phyloP scores from a whole-genome alignment of 495 filamentous ascomycete species.

The Neurospora terricola region DNA sequence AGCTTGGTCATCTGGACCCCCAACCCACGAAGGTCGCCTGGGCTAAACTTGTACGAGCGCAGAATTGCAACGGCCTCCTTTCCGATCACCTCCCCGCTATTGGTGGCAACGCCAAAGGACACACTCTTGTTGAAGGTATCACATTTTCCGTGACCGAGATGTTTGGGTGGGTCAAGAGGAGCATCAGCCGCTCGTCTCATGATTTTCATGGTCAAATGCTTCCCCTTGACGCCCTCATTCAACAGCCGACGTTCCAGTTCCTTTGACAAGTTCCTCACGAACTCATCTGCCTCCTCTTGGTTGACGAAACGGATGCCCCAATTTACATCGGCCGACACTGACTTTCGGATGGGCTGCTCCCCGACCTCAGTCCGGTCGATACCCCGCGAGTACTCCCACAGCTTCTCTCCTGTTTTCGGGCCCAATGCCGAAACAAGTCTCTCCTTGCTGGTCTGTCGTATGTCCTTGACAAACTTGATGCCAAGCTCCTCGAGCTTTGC shows the following conservation, averaged over 20 bases:
- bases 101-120: constrained; percentile 71
- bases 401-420: constrained; percentile 83
- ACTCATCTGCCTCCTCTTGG: constrained; percentile 83
- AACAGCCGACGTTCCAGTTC: constrained; percentile 72
- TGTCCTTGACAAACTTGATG: constrained; percentile 69
- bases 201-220: constrained; percentile 82
- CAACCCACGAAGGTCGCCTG: constrained; percentile 81
- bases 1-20: constrained; percentile 89
- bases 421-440: constrained; percentile 62
- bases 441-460: constrained; percentile 66
- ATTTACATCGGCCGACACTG: constrained; percentile 91
- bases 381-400: constrained; percentile 85
- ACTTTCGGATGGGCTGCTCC: constrained; percentile 69
- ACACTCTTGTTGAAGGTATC: constrained; percentile 85
- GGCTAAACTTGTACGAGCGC: constrained; percentile 69
- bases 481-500: constrained; percentile 82
- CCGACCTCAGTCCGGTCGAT: constrained; percentile 84
- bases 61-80: constrained; percentile 79
- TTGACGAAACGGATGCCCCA: constrained; percentile 95
- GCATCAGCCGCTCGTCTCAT: constrained; percentile 81
- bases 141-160: constrained; percentile 91
- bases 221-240: constrained; percentile 76
- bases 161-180: constrained; percentile 85
- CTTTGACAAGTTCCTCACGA: constrained; percentile 69
- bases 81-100: constrained; percentile 54